These are phyloP conservation scores for Lotus japonicus DNA, from an alignment of 306 rosid genomes.

Conservation along the genomic window DNA sequence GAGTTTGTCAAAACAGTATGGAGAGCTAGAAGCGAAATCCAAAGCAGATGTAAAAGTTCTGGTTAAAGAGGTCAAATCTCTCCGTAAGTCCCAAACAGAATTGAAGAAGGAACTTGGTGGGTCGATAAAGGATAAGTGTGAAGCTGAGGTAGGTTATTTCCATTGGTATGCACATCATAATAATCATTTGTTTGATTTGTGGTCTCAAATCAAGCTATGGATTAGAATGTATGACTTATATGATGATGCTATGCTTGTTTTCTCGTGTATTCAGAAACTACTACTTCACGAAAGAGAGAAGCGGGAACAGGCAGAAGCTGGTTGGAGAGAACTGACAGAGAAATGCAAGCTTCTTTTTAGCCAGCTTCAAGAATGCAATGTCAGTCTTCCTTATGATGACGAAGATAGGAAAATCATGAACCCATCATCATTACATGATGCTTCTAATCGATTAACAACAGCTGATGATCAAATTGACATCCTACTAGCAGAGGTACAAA, in stretches of 20 bases:
- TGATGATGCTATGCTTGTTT: constrained; percentile 16
- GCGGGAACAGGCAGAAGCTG: constrained; percentile 47
- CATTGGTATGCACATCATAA: too few relatives aligned
- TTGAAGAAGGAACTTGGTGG: constrained; percentile 65
- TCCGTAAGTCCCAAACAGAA: constrained; percentile 59
- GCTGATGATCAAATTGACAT: constrained; percentile 59
- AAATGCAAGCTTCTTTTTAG: constrained; percentile 54
- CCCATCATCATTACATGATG: constrained; percentile 43
- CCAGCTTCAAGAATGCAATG: constrained; percentile 66
- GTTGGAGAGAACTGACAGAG: constrained; percentile 41
- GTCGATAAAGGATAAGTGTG: constrained; percentile 42
- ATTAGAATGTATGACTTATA: constrained; percentile 6
- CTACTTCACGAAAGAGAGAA: constrained; percentile 50
- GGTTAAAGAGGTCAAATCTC: constrained; percentile 93
- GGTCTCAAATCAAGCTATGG: constrained; percentile 1
- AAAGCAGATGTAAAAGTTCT: constrained; percentile 85
- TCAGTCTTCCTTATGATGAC: constrained; percentile 33
- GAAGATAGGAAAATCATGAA: constrained; percentile 22
- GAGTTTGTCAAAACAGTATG: constrained; percentile 59
- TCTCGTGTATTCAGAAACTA: constrained; percentile 43
- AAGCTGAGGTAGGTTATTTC: constrained; percentile 46
- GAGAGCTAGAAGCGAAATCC: constrained; percentile 83
- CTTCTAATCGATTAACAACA: constrained; percentile 46
- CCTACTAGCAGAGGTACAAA: constrained; percentile 65
- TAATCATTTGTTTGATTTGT: background rate